Base-by-base conservation (phyloP, 2,329 filamentous ascomycete genomes). In the Diaporthe nobilis region DNA sequence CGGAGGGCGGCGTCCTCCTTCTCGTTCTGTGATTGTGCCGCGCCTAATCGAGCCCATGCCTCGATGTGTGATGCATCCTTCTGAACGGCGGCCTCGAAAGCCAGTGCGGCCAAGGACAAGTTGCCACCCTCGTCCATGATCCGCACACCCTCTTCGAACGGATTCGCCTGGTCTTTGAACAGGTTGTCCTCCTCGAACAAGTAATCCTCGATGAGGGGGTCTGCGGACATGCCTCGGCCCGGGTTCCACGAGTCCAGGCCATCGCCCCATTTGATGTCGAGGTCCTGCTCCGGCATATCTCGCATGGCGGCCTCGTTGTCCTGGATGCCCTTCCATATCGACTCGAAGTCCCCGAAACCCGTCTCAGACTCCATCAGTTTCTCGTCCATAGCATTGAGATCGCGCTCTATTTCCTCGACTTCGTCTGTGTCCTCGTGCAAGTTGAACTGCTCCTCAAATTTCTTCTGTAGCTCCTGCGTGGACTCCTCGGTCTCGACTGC, bases 1-100 rank as follows among this genome's bases (percentile, higher is more conserved):
- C 97, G 93, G 78, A 99, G 98, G 3, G 97, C 97, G 0, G 97
- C 96, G 12, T 95, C 94, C 84, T 99, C 97, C 86, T 99, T 99
- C 85, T 99, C 97, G 84, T 99, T 99, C 84, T 99, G 97, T 28
- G 97, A 97, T 85, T 99, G 97, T 25, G 96, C 94, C 72, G 94
- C 93, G 72, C 97, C 97, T 44, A 99, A 91, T 81, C 95, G 93
- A 13, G 96, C 95, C 97, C 97, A 99, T 3, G 97, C 97, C 73
- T 98, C 94, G 51, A 96, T 92, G 83, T 98, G 96, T 73, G 93
- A 89, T 0, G 95, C 91, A 77, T 98, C 92, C 85, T 96, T 95
- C 84, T 98, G 96, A 7, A 96, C 95, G 2, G 97, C 97, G 25
- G 97, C 95, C 85, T 99, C 97, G 80, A 99, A 99, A 0, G 97